These are phyloP conservation scores for Talaromyces borbonicus DNA, from an alignment of 495 filamentous ascomycete species.

Conservation along the genomic window DNA sequence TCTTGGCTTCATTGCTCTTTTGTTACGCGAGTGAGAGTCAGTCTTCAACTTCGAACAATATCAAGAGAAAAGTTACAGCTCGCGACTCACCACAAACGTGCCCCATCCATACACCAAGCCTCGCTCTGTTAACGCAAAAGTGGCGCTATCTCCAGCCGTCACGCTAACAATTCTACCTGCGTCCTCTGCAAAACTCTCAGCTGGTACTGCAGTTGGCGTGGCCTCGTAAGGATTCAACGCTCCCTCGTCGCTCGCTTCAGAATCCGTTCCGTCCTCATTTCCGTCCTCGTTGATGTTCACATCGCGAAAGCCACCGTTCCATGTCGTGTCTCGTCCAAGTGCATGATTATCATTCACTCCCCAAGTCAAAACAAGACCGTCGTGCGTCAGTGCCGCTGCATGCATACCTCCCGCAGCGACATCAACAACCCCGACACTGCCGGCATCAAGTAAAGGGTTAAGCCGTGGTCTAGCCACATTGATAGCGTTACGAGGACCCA, in stretches of 20 bases:
- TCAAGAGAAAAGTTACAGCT: slow-evolving; percentile 1
- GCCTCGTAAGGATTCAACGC: slow-evolving; percentile 53
- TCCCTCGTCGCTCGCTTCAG: slow-evolving; percentile 36
- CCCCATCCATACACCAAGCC: slow-evolving; percentile 64
- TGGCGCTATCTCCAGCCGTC: slow-evolving; percentile 52
- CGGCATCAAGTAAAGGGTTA: slow-evolving; percentile 46
- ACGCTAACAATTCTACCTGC: slow-evolving; percentile 49
- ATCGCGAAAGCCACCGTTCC: slow-evolving; percentile 55
- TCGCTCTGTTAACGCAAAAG: slow-evolving; percentile 56
- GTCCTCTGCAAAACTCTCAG: slow-evolving; percentile 35
- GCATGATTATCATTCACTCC: slow-evolving; percentile 62
- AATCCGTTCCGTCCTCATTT: slow-evolving; percentile 37
- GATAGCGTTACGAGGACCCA: not conserved
- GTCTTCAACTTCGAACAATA: not conserved
- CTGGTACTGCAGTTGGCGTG: slow-evolving; percentile 47
- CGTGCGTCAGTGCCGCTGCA: slow-evolving; percentile 47
- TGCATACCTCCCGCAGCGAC: slow-evolving; percentile 60
- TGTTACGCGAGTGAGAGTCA: not conserved
- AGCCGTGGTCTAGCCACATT: too few species aligned
- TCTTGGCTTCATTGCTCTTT: slow-evolving; percentile 48
- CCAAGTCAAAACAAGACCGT: slow-evolving; percentile 56
- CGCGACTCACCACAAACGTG: slow-evolving; percentile 52
- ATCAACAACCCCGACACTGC: slow-evolving; percentile 52
- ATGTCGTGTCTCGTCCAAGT: slow-evolving; percentile 50
- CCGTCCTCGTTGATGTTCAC: slow-evolving; percentile 34